These are phyloP conservation scores for Biscogniauxia marginata DNA, from an alignment of 2,329 filamentous ascomycete genomes.

Conservation along the genomic window DNA sequence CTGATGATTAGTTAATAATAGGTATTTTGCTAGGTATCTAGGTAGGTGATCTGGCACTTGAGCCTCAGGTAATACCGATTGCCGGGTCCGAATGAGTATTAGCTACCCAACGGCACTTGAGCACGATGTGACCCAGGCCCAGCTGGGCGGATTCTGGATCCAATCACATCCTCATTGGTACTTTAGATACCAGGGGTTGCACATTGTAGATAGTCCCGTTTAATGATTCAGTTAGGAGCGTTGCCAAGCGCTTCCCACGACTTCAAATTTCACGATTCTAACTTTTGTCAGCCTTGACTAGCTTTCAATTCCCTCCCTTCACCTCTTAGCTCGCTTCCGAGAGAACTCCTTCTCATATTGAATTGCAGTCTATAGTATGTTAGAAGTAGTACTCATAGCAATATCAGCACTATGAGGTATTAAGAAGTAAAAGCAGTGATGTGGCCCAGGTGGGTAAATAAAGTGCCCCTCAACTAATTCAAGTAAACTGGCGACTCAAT, in stretches of 20 bases:
- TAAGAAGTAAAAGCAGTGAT: neutral
- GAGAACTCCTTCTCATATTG: neutral
- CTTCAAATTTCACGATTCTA: neutral
- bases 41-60: neutral
- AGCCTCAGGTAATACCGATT: neutral
- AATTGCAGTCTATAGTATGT: neutral
- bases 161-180: neutral
- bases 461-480: neutral
- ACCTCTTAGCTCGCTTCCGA: neutral
- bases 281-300: neutral
- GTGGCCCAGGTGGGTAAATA: neutral
- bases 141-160: neutral
- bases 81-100: too few species aligned
- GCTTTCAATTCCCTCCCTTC: neutral
- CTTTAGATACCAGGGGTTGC: neutral
- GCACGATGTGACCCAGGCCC: neutral
- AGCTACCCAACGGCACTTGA: neutral
- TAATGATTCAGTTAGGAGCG: neutral
- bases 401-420: neutral
- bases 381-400: neutral
- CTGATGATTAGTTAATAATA: neutral
- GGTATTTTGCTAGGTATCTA: neutral
- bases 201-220: neutral
- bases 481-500: neutral
- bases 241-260: neutral